Base-by-base conservation (phyloP, 2,329 filamentous ascomycete species). In the Cladosporium sp. region DNA sequence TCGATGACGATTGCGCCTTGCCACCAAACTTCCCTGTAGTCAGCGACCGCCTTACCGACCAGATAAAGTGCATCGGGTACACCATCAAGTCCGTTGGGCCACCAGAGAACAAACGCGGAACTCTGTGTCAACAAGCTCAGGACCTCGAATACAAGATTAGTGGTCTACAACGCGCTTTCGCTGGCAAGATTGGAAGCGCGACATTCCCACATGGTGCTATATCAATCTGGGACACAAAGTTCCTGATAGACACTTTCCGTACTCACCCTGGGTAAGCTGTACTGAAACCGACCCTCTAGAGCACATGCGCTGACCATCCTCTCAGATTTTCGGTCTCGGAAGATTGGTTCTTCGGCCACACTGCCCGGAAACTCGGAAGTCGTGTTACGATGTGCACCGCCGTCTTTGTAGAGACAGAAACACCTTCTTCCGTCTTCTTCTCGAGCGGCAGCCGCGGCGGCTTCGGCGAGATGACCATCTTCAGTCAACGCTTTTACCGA, bases 381-480 rank as follows among this genome's bases (percentile, higher is more conserved):
- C 57, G 57, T 14, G 36, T 59, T 6, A 59, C n/a, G 5, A 59
- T 84, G 81, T 84, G 82, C 68, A 81, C 80, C 1, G 77, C 80
- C 1, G 79, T 83, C 10, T 84, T 84, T 57, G 83, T 85, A 21
- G 82, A 84, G 68, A 85, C 83, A 0, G 80, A 83, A 67, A 83
- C 82, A 0, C 83, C 82, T 0, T 71, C 76, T 11, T 76, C 78
- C 0, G 72, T 84, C 1, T 83, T 83, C 68, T 76, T 80, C 64
- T 76, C 76, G 30, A 73, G 75, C 4, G 74, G 74, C 7, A 36
- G 18, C 10, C 76, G 83, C 24, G 83, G 82, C 51, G 83, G 83
- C 0, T 85, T 83, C 64, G 83, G 83, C 11, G 83, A 85, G 70
- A 84, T 82, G 80, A 84, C 82, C 0, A 79, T 85, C n/a, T 83